Evolutionary conservation across 2,329 filamentous ascomycete genomes (phyloP).

Genomic region (Stenocarpella maydis): DNA sequence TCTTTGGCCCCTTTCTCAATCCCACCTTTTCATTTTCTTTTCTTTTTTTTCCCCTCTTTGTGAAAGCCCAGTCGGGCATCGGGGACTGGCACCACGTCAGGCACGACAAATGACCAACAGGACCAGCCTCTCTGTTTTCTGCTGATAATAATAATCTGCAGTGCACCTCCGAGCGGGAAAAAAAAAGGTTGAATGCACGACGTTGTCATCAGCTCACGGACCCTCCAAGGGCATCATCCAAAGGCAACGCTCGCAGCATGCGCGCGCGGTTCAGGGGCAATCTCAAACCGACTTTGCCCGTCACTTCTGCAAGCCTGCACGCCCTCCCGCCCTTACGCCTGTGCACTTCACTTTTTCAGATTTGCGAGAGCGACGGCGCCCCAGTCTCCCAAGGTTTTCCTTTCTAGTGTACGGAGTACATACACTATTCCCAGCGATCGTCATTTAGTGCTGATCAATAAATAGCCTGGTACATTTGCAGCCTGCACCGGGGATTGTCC

Average conservation of each 20-base stretch:
- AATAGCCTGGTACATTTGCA: slow-evolving; percentile 8
- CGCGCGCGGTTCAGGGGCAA: slow-evolving; percentile 20
- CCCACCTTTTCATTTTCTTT: too few species aligned
- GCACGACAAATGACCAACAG: too few species aligned
- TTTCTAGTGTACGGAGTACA: too few species aligned
- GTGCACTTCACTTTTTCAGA: slow-evolving; percentile 2
- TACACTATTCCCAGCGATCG: neutral
- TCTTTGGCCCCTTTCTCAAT: too few species aligned
- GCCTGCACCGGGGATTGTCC: slow-evolving; percentile 13
- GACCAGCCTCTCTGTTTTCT: too few species aligned
- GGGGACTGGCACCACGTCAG: neutral
- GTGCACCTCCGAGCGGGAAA: too few species aligned
- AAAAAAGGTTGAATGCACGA: slow-evolving; percentile 13
- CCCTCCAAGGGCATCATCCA: neutral
- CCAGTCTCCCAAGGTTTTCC: too few species aligned
- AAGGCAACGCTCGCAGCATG: too few species aligned
- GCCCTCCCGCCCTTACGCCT: neutral
- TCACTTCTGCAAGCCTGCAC: neutral
- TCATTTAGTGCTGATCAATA: neutral
- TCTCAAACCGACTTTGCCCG: slow-evolving; percentile 4
- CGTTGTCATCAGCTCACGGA: slow-evolving; percentile 21
- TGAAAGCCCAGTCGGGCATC: neutral
- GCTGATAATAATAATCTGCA: too few species aligned
- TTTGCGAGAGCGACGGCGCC: slow-evolving; percentile 19
- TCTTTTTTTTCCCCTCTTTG: too few species aligned